These are phyloP conservation scores for Ustilago tritici DNA, from an alignment of 1,284 basidiomycete species.

Conservation along the genomic window DNA sequence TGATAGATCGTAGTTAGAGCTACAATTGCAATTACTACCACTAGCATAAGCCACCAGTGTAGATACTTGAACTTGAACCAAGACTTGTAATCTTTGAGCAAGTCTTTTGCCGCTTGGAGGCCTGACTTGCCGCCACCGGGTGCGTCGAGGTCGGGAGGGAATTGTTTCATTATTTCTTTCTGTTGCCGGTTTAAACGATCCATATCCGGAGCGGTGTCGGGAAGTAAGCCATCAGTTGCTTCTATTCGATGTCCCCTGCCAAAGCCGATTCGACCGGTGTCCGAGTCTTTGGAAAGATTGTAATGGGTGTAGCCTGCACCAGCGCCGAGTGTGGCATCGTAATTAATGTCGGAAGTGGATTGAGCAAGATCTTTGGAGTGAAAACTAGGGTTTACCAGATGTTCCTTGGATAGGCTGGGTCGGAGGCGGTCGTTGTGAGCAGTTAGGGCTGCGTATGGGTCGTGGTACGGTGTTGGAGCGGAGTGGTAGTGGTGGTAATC, in stretches of 20 bases:
- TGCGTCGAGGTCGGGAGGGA: constrained; percentile 64
- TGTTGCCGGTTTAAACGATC: constrained; percentile 54
- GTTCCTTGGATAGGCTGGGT: constrained; percentile 16
- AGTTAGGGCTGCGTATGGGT: constrained; percentile 30
- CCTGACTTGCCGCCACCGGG: constrained; percentile 44
- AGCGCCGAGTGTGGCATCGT: constrained; percentile 16
- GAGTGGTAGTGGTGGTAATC: constrained; percentile 37
- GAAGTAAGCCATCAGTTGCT: constrained; percentile 44
- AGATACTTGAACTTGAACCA: constrained; percentile 56
- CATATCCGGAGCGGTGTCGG: constrained; percentile 42
- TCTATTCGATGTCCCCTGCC: constrained; percentile 32
- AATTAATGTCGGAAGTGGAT: constrained; percentile 18
- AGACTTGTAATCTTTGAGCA: constrained; percentile 50
- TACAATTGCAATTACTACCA: constrained; percentile 72
- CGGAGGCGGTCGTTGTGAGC: constrained; percentile 10
- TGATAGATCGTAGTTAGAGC: constrained; percentile 78
- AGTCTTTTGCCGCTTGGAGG: constrained; percentile 26
- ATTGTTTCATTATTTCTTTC: constrained; percentile 55
- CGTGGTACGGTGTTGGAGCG: constrained; percentile 24
- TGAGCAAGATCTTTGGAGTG: constrained; percentile 17
- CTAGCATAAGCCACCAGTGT: constrained; percentile 72
- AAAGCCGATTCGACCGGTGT: constrained; percentile 19
- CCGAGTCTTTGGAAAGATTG: constrained; percentile 22
- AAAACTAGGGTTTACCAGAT: constrained; percentile 11
- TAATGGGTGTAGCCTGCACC: constrained; percentile 15